phyloP scores from a whole-genome alignment of 768 basidiomycete genomes.

The Termitomyces sp. region DNA sequence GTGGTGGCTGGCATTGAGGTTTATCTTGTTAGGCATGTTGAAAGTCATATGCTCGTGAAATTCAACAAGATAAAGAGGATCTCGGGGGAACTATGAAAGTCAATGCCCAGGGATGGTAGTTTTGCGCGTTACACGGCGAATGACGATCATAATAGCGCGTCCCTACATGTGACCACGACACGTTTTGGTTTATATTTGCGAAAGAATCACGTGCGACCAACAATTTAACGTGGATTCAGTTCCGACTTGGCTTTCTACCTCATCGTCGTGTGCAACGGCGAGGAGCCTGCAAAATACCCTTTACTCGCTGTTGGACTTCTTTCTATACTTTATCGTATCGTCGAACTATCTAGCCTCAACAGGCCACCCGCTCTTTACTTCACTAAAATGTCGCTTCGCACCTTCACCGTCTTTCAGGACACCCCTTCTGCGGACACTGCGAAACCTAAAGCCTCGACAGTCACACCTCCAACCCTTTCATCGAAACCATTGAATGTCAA shows the following conservation, averaged over 20 bases:
- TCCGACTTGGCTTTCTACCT: conserved; percentile 14
- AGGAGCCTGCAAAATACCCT: neutral
- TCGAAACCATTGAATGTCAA: conserved; percentile 16
- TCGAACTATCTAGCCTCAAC: conserved; percentile 1
- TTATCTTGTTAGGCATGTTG: neutral
- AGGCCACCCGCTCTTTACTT: conserved; percentile 2
- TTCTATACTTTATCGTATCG: neutral
- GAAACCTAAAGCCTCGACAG: conserved; percentile 25
- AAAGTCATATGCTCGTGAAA: neutral
- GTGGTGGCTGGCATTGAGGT: no score
- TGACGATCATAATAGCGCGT: conserved; percentile 1
- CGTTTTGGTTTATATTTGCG: conserved; percentile 11
- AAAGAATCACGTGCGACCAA: conserved; percentile 7
- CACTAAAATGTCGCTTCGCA: conserved; percentile 47
- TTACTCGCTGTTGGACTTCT: conserved; percentile 5
- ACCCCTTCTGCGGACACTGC: conserved; percentile 32
- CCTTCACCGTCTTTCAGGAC: conserved; percentile 67
- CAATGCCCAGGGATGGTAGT: neutral
- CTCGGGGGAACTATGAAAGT: neutral
- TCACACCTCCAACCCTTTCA: conserved; percentile 24
- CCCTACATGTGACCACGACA: conserved; percentile 7
- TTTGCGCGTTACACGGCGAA: no score
- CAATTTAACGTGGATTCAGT: conserved; percentile 17
- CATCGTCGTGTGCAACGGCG: conserved; percentile 13
- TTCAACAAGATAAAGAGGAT: neutral